These are phyloP conservation scores for Ceratocystis ficicola DNA, from an alignment of 2,329 filamentous ascomycete genomes.

Conservation along the genomic window DNA sequence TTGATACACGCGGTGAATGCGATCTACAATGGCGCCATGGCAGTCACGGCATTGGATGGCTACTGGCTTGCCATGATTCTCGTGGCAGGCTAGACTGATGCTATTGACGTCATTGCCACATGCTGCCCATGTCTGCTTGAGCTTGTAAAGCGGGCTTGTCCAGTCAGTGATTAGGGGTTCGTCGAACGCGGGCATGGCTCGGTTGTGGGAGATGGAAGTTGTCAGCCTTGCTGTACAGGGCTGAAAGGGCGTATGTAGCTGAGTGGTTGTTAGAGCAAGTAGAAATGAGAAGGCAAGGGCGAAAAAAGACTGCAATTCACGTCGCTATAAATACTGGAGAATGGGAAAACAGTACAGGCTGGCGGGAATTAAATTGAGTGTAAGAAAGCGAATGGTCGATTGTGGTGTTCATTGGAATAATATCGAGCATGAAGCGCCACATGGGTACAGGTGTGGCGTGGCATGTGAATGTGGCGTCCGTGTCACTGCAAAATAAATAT, in stretches of 20 bases:
- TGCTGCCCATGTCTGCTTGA: constrained; percentile 23
- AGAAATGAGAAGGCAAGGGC: no score
- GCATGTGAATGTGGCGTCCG: neutral
- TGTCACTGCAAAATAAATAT: neutral
- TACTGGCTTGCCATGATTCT: constrained; percentile 34
- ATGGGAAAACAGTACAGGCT: no score
- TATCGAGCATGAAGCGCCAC: neutral
- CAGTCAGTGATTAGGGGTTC: constrained; percentile 22
- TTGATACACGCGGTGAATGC: constrained; percentile 32
- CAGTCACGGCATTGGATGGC: constrained; percentile 38
- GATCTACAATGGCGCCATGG: constrained; percentile 37
- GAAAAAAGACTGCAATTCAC: no score
- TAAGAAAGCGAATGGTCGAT: no score
- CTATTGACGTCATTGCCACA: constrained; percentile 34
- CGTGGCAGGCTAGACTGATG: constrained; percentile 35
- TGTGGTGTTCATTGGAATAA: no score
- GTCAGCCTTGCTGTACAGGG: constrained; percentile 9
- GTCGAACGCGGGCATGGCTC: constrained; percentile 10
- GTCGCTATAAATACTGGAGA: no score
- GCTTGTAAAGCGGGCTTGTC: constrained; percentile 20
- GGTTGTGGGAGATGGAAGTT: neutral
- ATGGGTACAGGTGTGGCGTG: neutral
- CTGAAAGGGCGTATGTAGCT: neutral
- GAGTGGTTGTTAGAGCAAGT: no score
- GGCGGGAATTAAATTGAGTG: no score